Conservation (phyloP, 192 early-diverging fungal genomes). For the Coemansia sp. region DNA sequence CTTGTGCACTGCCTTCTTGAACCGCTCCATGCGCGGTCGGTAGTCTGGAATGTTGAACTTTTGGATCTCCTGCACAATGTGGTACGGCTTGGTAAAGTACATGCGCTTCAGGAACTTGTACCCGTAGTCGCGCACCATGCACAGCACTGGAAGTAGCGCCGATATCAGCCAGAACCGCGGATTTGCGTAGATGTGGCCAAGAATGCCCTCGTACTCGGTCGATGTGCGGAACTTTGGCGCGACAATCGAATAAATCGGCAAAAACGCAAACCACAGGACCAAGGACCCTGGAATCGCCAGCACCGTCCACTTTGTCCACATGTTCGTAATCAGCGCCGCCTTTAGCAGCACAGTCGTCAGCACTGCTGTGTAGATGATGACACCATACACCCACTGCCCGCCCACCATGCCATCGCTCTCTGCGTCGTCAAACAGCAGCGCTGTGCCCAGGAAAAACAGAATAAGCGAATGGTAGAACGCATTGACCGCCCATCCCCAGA, state of each 20-base stretch:
- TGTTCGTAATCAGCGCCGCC: constrained; percentile 82
- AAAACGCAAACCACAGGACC: constrained; percentile 81
- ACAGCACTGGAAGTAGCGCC: constrained; percentile 79
- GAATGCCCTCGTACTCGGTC: constrained; percentile 74
- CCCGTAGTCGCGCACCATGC: constrained; percentile 83
- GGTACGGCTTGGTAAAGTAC: constrained; percentile 80
- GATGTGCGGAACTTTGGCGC: constrained; percentile 68
- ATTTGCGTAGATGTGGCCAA: constrained; percentile 64
- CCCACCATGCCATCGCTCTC: constrained; percentile 69
- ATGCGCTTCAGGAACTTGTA: constrained; percentile 92
- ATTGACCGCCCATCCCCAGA: constrained; percentile 92
- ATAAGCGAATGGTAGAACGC: constrained; percentile 91
- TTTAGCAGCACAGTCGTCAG: constrained; percentile 88
- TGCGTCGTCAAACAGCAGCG: constrained; percentile 67
- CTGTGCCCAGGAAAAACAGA: constrained; percentile 69
- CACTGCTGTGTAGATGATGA: constrained; percentile 85
- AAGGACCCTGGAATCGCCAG: constrained; percentile 90
- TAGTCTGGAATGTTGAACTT: constrained; percentile 99
- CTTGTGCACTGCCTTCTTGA: constrained; percentile 99
- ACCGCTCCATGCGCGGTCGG: constrained; percentile 95
- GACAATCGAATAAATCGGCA: constrained; percentile 80
- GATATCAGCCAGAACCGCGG: constrained; percentile 85
- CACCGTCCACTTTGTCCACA: constrained; percentile 95
- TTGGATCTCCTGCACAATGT: constrained; percentile 98
- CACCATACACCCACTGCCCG: constrained; percentile 90